Base-by-base conservation (phyloP, 75 land plant species). In the Pinus tabuliformis region DNA sequence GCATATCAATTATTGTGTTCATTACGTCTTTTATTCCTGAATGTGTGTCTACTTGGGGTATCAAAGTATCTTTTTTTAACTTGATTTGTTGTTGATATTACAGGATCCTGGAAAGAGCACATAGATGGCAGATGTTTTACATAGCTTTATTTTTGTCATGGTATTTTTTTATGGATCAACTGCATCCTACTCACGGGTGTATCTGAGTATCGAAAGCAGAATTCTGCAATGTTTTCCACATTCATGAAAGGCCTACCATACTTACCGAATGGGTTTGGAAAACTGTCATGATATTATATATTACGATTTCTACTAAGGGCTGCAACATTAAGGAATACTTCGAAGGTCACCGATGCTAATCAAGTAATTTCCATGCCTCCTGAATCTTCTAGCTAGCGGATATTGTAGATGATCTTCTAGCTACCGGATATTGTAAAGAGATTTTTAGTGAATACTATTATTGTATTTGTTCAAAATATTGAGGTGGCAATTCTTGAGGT, bases 51-150 rank as follows among this genome's bases (percentile, higher is more conserved):
- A 13, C 24, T 9, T 68, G 5, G 17, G 20, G 3, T 33, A 33
- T 33, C 33, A 1, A 33, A 33, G 21, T 42, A 42, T 20, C 49
- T 42, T 68, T 39, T 68, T 11, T 9, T 49, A 49, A 42, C 52
- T 39, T n/a, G 17, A 3, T 42, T 68, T 20, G 49, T 39, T 9
- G 36, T 42, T 68, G 72, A 42, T 20, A 68, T 68, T 39, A 42
- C 72, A 68, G 72, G 72, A 68, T 68, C 52, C 72, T 39, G 52
- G 52, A 39, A 68, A 39, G 12, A 68, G 72, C 52, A 42, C 3
- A n/a, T 68, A 68, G 72, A 37, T 68, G 54, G 0, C 1, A 49
- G 12, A 49, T 66, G 24, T 14, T 28, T 37, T 17, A 42, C 4
- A 42, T 45, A n/a, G 13, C 24, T 68, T 39, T 68, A 39, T 18